Percentiles rank a stretch among this genome's conserved stretches.
Evolutionary conservation across 441 rosid genomes (phyloP).

Genomic region (Mallotus japonicus): DNA sequence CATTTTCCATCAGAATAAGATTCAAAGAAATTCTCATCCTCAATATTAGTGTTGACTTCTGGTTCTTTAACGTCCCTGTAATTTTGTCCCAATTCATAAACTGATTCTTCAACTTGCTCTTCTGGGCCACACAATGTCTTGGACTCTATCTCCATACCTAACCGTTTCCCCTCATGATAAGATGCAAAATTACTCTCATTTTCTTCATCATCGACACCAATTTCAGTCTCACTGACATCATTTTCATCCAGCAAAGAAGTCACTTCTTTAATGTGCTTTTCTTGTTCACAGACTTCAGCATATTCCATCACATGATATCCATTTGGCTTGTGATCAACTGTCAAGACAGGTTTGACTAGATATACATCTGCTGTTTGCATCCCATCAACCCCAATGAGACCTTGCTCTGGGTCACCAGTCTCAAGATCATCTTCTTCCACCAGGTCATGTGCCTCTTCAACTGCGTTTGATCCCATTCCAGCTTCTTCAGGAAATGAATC

Average conservation of each 20-base stretch:
- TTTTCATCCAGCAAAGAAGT: constrained; percentile 41
- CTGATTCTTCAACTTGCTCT: constrained; percentile 15
- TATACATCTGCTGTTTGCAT: constrained; percentile 32
- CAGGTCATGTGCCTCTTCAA: constrained; percentile 37
- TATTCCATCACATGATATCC: constrained; percentile 34
- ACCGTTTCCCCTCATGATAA: constrained; percentile 31
- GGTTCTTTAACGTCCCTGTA: constrained; percentile 24
- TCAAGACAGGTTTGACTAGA: constrained; percentile 31
- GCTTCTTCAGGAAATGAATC: constrained; percentile 36
- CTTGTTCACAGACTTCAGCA: constrained; percentile 29
- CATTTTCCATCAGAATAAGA: constrained; percentile 28
- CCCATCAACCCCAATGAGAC: constrained; percentile 34
- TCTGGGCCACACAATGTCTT: constrained; percentile 7
- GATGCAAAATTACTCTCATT: constrained; percentile 19
- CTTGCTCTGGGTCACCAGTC: constrained; percentile 37
- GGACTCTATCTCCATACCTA: constrained; percentile 24
- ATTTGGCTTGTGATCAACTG: constrained; percentile 35
- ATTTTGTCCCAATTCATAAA: constrained; percentile 13
- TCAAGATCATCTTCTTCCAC: constrained; percentile 42
- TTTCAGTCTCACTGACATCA: constrained; percentile 26
- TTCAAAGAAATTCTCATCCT: constrained; percentile 33
- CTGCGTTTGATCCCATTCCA: constrained; percentile 39
- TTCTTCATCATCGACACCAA: constrained; percentile 16
- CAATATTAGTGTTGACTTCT: constrained; percentile 28
- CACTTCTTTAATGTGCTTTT: constrained; percentile 41